Base-by-base conservation (phyloP, 176 grass and related monocot genomes). In the Lolium perenne region DNA sequence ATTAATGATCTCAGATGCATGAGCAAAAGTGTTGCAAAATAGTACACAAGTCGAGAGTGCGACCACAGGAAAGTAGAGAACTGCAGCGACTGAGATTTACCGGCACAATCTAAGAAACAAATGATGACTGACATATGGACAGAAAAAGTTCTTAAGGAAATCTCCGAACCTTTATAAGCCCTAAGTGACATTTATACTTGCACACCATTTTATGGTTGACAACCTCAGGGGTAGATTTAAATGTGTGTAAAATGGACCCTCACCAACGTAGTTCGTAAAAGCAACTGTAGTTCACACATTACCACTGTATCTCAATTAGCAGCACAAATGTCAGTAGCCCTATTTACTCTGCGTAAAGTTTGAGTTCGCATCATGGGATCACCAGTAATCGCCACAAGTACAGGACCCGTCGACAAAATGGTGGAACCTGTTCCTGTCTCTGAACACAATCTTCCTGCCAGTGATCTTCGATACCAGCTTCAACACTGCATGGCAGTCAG, bases 351-450 rank as follows among this genome's bases (percentile, higher is more conserved):
- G 79, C 15, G 64, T 22, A 53, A 53, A 38, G 25, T 55, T 67
- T 56, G 29, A 78, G 40, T 38, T 53, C 18, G 22, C 26, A 84
- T 77, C 60, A 83, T 35, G 23, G 41, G 46, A 32, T 90, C 93
- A 98, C 96, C 96, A 98, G 67, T 95, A 95, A 89, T 98, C 93
- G 16, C 90, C 96, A 25, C 96, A 98, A 23, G 79, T 91, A 79
- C 96, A 98, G 3, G 47, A 85, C 38, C 93, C 96, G 17, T 98
- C 84, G 3, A 86, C 81, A 69, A 98, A 98, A 91, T 95, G 90
- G 79, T 95, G 96, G 74, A 98, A 95, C 43, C 96, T 86, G 88
- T 86, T 95, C 50, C 91, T 78, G 84, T 98, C 96, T 82, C 93
- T 92, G 17, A 98, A 92, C 47, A 98, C 83, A n/a, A 98, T 98